Conservation (phyloP, 257 asterid genomes). For the Rubia yunnanensis region DNA sequence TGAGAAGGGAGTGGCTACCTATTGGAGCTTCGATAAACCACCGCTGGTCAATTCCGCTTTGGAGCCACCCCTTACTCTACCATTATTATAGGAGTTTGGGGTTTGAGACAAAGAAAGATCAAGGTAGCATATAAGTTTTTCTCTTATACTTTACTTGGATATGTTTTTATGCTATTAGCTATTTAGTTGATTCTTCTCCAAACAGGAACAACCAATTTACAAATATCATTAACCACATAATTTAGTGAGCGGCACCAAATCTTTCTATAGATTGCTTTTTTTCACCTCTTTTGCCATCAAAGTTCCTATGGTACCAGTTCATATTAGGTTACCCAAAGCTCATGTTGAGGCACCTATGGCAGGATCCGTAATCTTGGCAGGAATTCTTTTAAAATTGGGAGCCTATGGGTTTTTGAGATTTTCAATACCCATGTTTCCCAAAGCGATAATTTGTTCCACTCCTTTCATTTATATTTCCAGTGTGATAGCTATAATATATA, state of each 20-base stretch:
- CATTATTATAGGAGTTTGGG: constrained; percentile 6
- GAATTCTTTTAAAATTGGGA: constrained; percentile 16
- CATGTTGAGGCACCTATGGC: constrained; percentile 16
- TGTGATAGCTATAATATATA: constrained; percentile 3
- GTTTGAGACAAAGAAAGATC: constrained; percentile 7
- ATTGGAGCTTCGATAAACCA: constrained; percentile 7
- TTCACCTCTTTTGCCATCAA: constrained; percentile 13
- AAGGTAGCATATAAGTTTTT: constrained; percentile 4
- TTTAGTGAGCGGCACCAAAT: not conserved
- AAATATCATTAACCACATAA: not conserved
- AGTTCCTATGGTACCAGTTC: constrained; percentile 18
- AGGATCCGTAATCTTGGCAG: no score
- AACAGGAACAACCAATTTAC: not conserved
- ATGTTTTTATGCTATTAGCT: not conserved
- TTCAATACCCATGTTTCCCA: constrained; percentile 7
- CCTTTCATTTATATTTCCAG: constrained; percentile 8
- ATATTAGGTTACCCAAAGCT: constrained; percentile 19
- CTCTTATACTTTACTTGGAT: constrained; percentile 4
- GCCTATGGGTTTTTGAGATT: constrained; percentile 12
- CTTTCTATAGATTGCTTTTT: not conserved
- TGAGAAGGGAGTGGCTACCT: not conserved
- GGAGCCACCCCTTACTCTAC: constrained; percentile 9
- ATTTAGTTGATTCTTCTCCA: not conserved
- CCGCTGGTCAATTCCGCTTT: constrained; percentile 11
- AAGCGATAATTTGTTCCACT: constrained; percentile 6